Conservation (phyloP, 768 basidiomycete species). For the Russula compacta region DNA sequence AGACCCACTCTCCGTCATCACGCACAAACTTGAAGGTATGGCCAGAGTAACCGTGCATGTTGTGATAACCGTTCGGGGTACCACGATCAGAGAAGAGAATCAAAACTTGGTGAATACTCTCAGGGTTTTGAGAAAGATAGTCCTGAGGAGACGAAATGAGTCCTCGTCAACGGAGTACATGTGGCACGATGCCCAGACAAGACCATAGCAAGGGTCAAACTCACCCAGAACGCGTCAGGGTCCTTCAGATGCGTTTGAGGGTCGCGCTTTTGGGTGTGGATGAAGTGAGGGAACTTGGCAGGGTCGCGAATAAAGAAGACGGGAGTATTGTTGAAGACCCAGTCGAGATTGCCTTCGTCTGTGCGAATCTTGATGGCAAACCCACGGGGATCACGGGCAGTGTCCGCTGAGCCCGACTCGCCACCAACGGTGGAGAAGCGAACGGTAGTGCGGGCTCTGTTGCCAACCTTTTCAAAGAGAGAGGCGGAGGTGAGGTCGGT, state of each 20-base stretch:
- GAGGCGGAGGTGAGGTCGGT: constrained; percentile 69
- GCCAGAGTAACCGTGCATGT: constrained; percentile 88
- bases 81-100: constrained; percentile 94
- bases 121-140: constrained; percentile 80
- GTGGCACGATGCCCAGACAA: neutral
- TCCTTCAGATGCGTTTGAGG: constrained; percentile 91
- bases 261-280: constrained; percentile 88
- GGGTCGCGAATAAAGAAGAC: constrained; percentile 86
- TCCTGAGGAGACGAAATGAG: constrained; percentile 43
- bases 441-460: constrained; percentile 63
- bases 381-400: constrained; percentile 89
- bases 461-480: constrained; percentile 56
- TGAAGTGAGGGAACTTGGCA: constrained; percentile 87
- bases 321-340: constrained; percentile 90
- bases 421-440: constrained; percentile 95
- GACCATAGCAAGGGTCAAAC: constrained; percentile 9
- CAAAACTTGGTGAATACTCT: constrained; percentile 82
- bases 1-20: constrained; percentile 73
- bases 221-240: constrained; percentile 75
- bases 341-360: constrained; percentile 85
- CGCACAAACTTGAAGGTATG: constrained; percentile 89
- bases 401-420: constrained; percentile 80
- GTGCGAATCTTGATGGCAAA: constrained; percentile 88
- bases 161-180: neutral
- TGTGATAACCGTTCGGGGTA: constrained; percentile 82